These are phyloP conservation scores for Sonneratia alba DNA, from an alignment of 345 rosid species.

Conservation along the genomic window DNA sequence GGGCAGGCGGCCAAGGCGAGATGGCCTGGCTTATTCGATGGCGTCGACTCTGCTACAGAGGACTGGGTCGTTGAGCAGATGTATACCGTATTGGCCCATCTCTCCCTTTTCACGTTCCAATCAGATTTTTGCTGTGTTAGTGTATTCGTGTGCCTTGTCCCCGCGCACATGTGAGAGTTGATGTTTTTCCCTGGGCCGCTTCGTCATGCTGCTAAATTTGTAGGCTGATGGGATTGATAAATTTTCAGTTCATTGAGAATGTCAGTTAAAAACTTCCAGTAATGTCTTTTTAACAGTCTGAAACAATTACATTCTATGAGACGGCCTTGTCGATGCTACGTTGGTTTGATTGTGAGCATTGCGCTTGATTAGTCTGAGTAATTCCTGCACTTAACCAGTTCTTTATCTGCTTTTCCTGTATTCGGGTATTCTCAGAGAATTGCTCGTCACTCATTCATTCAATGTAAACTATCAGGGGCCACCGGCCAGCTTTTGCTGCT, in stretches of 20 bases:
- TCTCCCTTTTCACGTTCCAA: background rate
- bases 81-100: conserved; percentile 38
- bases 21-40: conserved; percentile 65
- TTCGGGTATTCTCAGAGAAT: background rate
- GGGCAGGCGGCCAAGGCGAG: conserved; percentile 71
- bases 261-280: too few relatives aligned
- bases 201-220: too few relatives aligned
- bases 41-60: conserved; percentile 51
- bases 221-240: background rate
- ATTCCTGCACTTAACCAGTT: background rate
- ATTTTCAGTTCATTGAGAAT: background rate
- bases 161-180: too few relatives aligned
- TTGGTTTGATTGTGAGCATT: too few relatives aligned
- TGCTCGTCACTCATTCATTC: background rate
- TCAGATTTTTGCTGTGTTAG: background rate
- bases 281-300: too few relatives aligned
- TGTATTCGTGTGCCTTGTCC: too few relatives aligned
- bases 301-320: too few relatives aligned
- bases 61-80: conserved; percentile 88
- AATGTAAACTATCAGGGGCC: background rate
- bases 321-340: too few relatives aligned
- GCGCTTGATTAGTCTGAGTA: too few relatives aligned
- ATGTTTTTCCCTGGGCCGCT: too few relatives aligned
- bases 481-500: background rate
- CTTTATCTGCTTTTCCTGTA: background rate